A percentile compares a stretch with the other conserved stretches of the same genome.
Conservation (phyloP, 169 alveolate species). For the Plasmodium ovale region DNA sequence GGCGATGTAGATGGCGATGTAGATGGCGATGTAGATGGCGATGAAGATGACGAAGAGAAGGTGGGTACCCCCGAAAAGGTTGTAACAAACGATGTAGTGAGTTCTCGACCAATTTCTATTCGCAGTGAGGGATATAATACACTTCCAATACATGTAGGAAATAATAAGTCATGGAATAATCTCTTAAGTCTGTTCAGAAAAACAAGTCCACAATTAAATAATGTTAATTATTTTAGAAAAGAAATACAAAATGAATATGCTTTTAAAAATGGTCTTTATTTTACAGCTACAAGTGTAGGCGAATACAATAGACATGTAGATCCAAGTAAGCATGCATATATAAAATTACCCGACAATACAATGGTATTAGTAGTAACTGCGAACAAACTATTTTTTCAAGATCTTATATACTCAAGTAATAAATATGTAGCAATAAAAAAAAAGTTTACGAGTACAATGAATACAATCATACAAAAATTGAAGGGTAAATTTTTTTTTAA, state of each 20-base stretch:
- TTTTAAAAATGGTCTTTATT: conserved; percentile 55
- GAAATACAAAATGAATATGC: conserved; percentile 65
- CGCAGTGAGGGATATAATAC: too few species aligned
- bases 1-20: not conserved
- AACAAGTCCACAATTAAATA: not conserved
- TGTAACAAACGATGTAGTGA: not conserved
- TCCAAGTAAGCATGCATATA: conserved; percentile 8
- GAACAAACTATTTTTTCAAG: conserved; percentile 68
- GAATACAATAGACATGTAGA: conserved; percentile 48
- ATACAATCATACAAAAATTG: conserved; percentile 19
- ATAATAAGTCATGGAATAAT: conserved; percentile 3
- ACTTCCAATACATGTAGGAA: too few species aligned
- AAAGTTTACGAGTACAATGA: conserved; percentile 36
- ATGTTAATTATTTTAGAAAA: conserved; percentile 18
- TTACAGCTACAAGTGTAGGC: conserved; percentile 33
- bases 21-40: not conserved
- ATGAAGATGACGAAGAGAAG: not conserved
- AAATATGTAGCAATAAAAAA: conserved; percentile 33
- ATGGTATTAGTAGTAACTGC: conserved; percentile 49
- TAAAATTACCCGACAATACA: conserved; percentile 40
- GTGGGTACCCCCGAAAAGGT: not conserved
- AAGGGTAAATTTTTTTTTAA: conserved; percentile 38
- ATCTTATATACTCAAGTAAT: conserved; percentile 43
- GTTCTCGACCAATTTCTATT: too few species aligned
- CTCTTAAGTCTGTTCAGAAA: not conserved